Base-by-base conservation (phyloP, 495 filamentous ascomycete genomes). In the Cetradonia linearis region DNA sequence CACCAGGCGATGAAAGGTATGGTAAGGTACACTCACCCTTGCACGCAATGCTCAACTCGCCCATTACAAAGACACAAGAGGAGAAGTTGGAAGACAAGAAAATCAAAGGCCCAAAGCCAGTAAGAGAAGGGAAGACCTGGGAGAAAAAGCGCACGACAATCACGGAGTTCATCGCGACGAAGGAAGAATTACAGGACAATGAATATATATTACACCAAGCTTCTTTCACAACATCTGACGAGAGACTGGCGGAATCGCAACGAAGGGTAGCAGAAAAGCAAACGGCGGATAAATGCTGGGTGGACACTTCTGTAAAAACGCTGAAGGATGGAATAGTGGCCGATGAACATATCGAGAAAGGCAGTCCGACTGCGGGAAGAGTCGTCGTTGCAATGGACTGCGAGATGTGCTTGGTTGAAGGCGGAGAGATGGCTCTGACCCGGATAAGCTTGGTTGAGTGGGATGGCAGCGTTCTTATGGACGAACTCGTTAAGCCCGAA, bases 361-460 rank as follows among this genome's bases (percentile, higher is more conserved):
- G 89, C 18, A 89, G 88, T 67, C 74, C 95, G 57, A 93, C 91
- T 2, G 88, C 81, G 14, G 94, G 91, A 23, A 82, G 87, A 44
- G 81, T 85, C n/a, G 74, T 97, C 8, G 71, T 93, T 27, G 84
- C 89, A 11, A 77, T 98, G 55, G 93, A 98, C 66, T 98, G 93
- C 69, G 93, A 98, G 69, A 98, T 98, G 93, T 95, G 90, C 67
- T 80, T 85, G 68, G 92, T 91, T 0, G 85, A 85, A 62, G 81
- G 80, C 23, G 81, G 80, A 10, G 80, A 86, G 53, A 85, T 81
- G 28, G 91, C 90, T 50, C 81, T 98, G 50, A 92, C 93, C 0
- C 82, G 93, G 33, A 86, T 97, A 70, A 94, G 88, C 69, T 63
- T 98, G 30, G 74, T 97, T 9, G 72, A 79, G 53, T 98, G 93